Conservation (phyloP, 331 rosid genomes). For the Malus hybrid region DNA sequence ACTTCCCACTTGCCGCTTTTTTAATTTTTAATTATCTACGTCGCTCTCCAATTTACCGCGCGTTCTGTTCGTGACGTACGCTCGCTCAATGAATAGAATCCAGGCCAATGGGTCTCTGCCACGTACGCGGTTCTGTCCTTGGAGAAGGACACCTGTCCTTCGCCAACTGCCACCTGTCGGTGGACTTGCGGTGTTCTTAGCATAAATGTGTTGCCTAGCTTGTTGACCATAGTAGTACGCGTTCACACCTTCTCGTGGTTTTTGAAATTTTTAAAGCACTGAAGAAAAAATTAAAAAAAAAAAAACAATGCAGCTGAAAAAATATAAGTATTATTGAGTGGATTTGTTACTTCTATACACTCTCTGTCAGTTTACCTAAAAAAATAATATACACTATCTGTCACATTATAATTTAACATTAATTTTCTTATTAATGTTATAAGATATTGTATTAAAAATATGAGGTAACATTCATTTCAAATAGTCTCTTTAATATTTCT, state of each 20-base stretch:
- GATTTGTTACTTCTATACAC: too few relatives aligned
- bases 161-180: constrained; percentile 37
- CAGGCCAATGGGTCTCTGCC: neutral
- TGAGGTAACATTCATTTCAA: accelerated
- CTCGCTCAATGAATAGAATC: neutral
- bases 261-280: neutral
- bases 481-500: too few relatives aligned
- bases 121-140: neutral
- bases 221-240: constrained; percentile 35
- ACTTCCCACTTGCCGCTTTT: constrained; percentile 10
- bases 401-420: too few relatives aligned
- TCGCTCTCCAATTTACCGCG: neutral
- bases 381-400: too few relatives aligned
- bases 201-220: constrained; percentile 8
- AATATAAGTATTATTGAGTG: too few relatives aligned
- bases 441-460: too few relatives aligned
- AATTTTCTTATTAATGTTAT: too few relatives aligned
- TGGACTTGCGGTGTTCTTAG: neutral
- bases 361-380: too few relatives aligned
- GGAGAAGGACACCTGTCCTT: constrained; percentile 27
- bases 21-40: neutral
- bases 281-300: too few relatives aligned
- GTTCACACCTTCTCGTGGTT: constrained; percentile 19
- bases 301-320: too few relatives aligned
- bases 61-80: constrained; percentile 11